Evolutionary conservation across 495 filamentous ascomycete species (phyloP).

Genomic region (Tuber calosporum): DNA sequence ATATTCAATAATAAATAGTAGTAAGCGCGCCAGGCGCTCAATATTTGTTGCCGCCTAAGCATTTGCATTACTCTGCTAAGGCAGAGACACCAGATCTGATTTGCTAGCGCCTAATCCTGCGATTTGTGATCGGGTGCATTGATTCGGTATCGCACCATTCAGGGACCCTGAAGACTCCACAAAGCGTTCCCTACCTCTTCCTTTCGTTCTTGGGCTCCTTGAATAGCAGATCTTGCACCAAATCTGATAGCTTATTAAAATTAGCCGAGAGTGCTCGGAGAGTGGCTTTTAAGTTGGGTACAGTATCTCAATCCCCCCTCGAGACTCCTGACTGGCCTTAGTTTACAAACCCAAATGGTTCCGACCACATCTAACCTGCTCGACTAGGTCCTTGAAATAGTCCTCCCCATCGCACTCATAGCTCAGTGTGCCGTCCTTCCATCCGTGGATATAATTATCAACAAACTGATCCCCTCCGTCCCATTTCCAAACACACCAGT

Average conservation of each 20-base stretch:
- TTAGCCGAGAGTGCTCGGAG: neutral
- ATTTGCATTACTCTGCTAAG: neutral
- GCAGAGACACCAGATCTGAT: neutral
- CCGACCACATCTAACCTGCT: conserved; percentile 9
- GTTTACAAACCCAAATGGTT: neutral
- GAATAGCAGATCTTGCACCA: neutral
- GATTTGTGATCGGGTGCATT: neutral
- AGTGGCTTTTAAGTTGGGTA: neutral
- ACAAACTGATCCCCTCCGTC: neutral
- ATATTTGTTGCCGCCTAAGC: neutral
- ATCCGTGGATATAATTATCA: conserved; percentile 25
- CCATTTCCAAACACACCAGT: conserved; percentile 19
- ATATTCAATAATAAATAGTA: neutral
- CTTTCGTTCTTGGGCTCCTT: neutral
- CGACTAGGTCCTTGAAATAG: conserved; percentile 15
- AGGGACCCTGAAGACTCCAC: neutral
- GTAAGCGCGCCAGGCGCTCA: neutral
- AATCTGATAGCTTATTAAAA: neutral
- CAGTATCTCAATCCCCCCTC: neutral
- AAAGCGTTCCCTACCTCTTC: neutral
- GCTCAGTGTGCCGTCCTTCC: conserved; percentile 17
- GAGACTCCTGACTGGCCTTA: neutral
- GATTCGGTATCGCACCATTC: neutral
- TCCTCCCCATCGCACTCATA: conserved; percentile 22
- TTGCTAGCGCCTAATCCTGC: neutral